A percentile compares a stretch with the other conserved stretches of the same genome.
phyloP scores from a whole-genome alignment of 768 basidiomycete species.

The Xanthoconium stramineum region DNA sequence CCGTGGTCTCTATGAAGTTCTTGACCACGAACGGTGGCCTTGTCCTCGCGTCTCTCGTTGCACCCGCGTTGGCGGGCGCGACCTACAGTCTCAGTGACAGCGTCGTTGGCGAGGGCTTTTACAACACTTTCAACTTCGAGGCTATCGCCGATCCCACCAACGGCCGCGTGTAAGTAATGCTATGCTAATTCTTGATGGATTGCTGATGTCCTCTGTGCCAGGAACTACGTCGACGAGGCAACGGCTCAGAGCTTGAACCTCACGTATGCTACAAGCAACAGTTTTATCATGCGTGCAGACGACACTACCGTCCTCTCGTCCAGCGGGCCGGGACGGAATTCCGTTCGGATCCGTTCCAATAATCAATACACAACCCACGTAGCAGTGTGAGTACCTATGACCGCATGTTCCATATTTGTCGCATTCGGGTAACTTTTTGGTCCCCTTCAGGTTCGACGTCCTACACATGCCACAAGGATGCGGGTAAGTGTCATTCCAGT shows the following conservation, averaged over 20 bases:
- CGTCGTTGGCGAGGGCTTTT: conserved; percentile 31
- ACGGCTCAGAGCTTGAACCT: conserved; percentile 29
- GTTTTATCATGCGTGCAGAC: conserved; percentile 38
- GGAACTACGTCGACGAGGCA: conserved; percentile 33
- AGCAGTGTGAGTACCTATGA: conserved; percentile 20
- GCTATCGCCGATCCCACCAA: conserved; percentile 35
- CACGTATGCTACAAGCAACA: conserved; percentile 24
- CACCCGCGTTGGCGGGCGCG: too few species aligned
- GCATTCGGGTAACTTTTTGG: too few species aligned
- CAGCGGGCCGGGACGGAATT: conserved; percentile 34
- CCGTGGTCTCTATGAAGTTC: too few species aligned
- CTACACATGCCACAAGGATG: conserved; percentile 35
- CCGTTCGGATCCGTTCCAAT: conserved; percentile 33
- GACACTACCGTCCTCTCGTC: conserved; percentile 29
- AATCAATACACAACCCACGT: conserved; percentile 34
- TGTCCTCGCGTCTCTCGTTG: too few species aligned
- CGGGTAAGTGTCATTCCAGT: too few species aligned
- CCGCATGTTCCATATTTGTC: too few species aligned
- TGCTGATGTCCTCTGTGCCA: conserved; percentile 5
- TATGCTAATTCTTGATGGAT: not conserved
- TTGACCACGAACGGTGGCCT: too few species aligned
- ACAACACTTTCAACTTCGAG: conserved; percentile 31
- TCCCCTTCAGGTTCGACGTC: conserved; percentile 29
- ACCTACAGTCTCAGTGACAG: not conserved
- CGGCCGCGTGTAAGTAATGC: conserved; percentile 33